Percentiles rank a stretch among this genome's conserved stretches.
phyloP scores from a whole-genome alignment of 2,329 filamentous ascomycete genomes.

The Sclerotinia subarctica region DNA sequence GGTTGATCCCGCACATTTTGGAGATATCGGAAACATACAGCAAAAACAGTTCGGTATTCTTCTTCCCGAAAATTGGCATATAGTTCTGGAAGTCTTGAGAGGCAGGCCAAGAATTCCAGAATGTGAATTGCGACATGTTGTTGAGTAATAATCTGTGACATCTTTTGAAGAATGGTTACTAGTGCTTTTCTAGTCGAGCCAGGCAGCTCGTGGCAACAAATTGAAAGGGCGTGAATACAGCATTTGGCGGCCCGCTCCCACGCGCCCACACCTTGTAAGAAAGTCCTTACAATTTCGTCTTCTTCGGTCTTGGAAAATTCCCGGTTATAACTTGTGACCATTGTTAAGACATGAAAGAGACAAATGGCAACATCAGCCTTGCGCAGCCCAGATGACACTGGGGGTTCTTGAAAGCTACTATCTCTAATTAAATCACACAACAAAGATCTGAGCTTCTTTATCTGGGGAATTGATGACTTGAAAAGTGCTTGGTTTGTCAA shows the following conservation, averaged over 20 bases:
- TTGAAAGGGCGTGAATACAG: slow-evolving; percentile 90
- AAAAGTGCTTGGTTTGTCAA: slow-evolving; percentile 89
- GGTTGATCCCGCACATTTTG: slow-evolving; percentile 75
- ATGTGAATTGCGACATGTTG: slow-evolving; percentile 90
- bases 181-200: slow-evolving; percentile 81
- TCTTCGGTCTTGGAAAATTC: slow-evolving; percentile 81
- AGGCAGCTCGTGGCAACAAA: slow-evolving; percentile 93
- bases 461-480: slow-evolving; percentile 65
- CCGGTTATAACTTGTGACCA: slow-evolving; percentile 86
- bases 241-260: slow-evolving; percentile 86
- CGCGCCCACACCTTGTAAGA: slow-evolving; percentile 77
- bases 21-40: slow-evolving; percentile 89
- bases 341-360: slow-evolving; percentile 80
- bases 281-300: slow-evolving; percentile 83
- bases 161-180: slow-evolving; percentile 82
- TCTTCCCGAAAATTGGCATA: slow-evolving; percentile 88
- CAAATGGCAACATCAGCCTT: slow-evolving; percentile 87
- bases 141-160: slow-evolving; percentile 95
- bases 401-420: slow-evolving; percentile 77
- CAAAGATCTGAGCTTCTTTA: slow-evolving; percentile 70
- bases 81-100: slow-evolving; percentile 79
- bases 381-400: slow-evolving; percentile 71
- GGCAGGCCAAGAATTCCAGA: slow-evolving; percentile 86
- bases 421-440: slow-evolving; percentile 80
- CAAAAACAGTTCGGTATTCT: slow-evolving; percentile 91